Conservation (phyloP, 345 rosid species). For the Firmiana major region DNA sequence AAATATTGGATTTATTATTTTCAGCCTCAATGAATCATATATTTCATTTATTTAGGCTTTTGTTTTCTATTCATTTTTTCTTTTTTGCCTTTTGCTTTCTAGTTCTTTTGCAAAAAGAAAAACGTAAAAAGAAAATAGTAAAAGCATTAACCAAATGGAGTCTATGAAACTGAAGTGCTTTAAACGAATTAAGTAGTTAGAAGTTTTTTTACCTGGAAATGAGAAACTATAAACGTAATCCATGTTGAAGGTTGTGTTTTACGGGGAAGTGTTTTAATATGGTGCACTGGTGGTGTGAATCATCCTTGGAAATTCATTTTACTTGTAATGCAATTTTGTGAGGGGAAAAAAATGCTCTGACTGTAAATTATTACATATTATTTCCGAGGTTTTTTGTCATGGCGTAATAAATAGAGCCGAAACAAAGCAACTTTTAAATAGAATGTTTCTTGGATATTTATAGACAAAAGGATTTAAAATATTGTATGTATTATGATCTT, state of each 20-base stretch:
- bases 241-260: background rate
- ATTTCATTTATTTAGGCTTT: background rate
- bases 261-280: background rate
- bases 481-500: background rate
- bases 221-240: background rate
- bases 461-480: background rate
- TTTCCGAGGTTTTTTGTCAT: background rate
- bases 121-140: background rate
- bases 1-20: background rate
- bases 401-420: background rate
- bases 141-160: background rate
- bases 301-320: background rate
- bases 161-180: background rate
- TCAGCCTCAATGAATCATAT: background rate
- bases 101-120: background rate
- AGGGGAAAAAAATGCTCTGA: background rate
- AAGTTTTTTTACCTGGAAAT: background rate
- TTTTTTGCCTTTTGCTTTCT: background rate
- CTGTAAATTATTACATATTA: background rate
- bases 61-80: background rate
- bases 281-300: background rate
- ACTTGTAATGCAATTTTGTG: background rate
- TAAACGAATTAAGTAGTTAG: background rate
- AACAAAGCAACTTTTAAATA: background rate
- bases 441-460: background rate